These are phyloP conservation scores for Butyriboletus loyo DNA, from an alignment of 768 basidiomycete genomes.

Conservation along the genomic window DNA sequence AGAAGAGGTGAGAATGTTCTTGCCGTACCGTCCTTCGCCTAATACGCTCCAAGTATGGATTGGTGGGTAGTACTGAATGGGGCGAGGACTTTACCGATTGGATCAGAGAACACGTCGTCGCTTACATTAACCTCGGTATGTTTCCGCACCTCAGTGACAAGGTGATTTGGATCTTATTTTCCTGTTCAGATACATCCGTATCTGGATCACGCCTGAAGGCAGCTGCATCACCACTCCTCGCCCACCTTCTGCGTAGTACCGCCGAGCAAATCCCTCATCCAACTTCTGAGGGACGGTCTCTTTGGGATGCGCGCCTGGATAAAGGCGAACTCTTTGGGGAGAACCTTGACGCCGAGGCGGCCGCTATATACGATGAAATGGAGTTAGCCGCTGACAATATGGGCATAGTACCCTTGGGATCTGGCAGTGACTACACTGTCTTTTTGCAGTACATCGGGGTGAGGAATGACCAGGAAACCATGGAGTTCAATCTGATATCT, in stretches of 20 bases:
- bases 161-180: constrained; percentile 25
- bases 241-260: constrained; percentile 64
- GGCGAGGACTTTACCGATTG: constrained; percentile 88
- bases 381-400: constrained; percentile 29
- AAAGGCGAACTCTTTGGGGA: constrained; percentile 39
- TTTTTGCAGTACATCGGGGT: constrained; percentile 82
- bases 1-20: constrained; percentile 48
- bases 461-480: constrained; percentile 17
- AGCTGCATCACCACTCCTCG: constrained; percentile 77
- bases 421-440: constrained; percentile 88
- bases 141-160: constrained; percentile 29
- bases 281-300: constrained; percentile 54
- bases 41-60: constrained; percentile 46
- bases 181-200: constrained; percentile 49
- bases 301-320: constrained; percentile 78
- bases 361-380: constrained; percentile 25
- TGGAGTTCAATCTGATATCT: constrained; percentile 1
- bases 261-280: constrained; percentile 77
- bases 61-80: constrained; percentile 90
- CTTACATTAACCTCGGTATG: constrained; percentile 81
- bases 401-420: constrained; percentile 64
- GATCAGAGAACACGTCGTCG: constrained; percentile 76
- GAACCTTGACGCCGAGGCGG: constrained; percentile 29
- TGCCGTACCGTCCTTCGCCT: background rate
- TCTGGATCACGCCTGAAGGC: constrained; percentile 49